Evolutionary conservation across 805 yeast genomes (phyloP).

Genomic region (Starmerella powellii): DNA sequence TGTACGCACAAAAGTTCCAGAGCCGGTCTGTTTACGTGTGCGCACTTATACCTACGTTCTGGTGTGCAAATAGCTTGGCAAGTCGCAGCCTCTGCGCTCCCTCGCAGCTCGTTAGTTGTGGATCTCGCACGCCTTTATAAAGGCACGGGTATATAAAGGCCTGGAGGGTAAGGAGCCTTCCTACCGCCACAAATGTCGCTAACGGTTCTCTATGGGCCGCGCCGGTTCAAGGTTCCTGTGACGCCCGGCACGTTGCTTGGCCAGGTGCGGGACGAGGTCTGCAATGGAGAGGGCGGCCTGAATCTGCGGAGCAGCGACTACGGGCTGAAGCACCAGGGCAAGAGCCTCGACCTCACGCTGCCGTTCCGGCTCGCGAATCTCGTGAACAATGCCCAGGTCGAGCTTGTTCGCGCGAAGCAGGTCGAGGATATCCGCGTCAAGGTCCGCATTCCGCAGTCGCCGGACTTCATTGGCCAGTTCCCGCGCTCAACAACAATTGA

Average conservation of each 20-base stretch:
- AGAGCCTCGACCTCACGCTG: constrained; percentile 19
- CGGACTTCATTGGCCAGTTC: constrained; percentile 19
- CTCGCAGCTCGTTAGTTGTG: too few species aligned
- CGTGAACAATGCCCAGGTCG: constrained; percentile 20
- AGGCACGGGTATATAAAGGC: too few species aligned
- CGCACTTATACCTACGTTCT: too few species aligned
- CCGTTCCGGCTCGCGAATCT: constrained; percentile 20
- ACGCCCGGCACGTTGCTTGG: constrained; percentile 18
- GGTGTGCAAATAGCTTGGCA: too few species aligned
- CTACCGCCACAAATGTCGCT: constrained; percentile 3
- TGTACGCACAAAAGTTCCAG: too few species aligned
- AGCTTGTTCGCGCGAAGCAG: constrained; percentile 4
- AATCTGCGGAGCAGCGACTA: constrained; percentile 9
- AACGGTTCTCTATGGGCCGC: constrained; percentile 13
- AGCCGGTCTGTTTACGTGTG: too few species aligned
- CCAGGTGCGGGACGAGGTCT: constrained; percentile 19
- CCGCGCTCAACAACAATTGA: constrained; percentile 1
- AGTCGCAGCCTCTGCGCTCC: too few species aligned
- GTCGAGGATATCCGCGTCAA: constrained; percentile 16
- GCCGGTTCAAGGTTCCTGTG: constrained; percentile 17
- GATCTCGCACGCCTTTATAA: too few species aligned
- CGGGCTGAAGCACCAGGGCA: constrained; percentile 15
- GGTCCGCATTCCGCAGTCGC: constrained; percentile 11
- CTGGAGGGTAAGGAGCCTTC: too few species aligned
- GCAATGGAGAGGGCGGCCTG: constrained; percentile 6